Evolutionary conservation across 768 basidiomycete species (phyloP).

Genomic region (Ramaria rubella): DNA sequence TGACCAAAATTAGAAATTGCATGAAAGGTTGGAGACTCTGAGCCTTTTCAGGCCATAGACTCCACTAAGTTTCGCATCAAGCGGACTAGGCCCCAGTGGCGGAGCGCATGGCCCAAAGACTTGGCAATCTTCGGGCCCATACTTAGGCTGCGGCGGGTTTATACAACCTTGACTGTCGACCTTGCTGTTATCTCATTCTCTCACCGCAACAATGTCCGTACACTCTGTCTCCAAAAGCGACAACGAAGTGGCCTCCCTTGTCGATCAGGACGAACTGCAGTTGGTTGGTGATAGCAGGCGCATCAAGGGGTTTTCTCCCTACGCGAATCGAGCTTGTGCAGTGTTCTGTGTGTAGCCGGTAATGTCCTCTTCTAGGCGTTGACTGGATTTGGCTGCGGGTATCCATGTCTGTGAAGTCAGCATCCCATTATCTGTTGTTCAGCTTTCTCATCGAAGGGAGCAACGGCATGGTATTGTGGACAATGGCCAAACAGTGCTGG

Average conservation of each 20-base stretch:
- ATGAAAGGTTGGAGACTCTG: too few relatives aligned
- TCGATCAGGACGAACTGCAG: slow-evolving; percentile 46
- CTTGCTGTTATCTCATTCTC: too few relatives aligned
- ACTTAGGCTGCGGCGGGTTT: too few relatives aligned
- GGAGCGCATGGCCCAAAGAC: too few relatives aligned
- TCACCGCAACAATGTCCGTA: background rate
- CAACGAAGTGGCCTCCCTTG: slow-evolving; percentile 7
- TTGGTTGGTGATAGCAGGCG: slow-evolving; percentile 41
- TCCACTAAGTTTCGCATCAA: too few relatives aligned
- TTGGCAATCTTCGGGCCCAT: too few relatives aligned
- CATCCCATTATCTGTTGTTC: slow-evolving; percentile 18
- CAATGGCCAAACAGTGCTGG: slow-evolving; percentile 39
- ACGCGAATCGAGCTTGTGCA: slow-evolving; percentile 28
- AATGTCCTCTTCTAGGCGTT: slow-evolving; percentile 63
- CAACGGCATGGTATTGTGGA: slow-evolving; percentile 12
- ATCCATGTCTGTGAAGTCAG: slow-evolving; percentile 44
- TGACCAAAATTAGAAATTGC: too few relatives aligned
- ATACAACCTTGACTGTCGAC: too few relatives aligned
- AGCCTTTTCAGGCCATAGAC: too few relatives aligned
- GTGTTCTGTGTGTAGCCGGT: slow-evolving; percentile 45
- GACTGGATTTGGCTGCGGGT: slow-evolving; percentile 87
- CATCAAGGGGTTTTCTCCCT: slow-evolving; percentile 25
- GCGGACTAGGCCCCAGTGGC: too few relatives aligned
- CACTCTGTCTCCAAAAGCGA: background rate
- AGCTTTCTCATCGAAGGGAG: background rate